Conservation (phyloP, 2,329 filamentous ascomycete species). For the Bipolaris gigantea region DNA sequence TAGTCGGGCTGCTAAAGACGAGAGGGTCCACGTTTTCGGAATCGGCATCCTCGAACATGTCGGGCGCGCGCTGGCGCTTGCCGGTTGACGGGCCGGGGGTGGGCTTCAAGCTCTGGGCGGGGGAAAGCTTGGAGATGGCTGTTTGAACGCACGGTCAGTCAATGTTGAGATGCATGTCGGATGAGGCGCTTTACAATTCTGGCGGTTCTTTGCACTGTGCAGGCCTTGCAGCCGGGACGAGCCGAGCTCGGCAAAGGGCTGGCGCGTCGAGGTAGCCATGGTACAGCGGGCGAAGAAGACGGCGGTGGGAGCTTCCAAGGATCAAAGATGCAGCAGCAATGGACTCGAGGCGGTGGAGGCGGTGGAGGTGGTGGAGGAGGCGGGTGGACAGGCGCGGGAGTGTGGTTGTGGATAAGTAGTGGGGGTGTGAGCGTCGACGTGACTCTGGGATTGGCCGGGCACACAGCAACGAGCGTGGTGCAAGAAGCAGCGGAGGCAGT, state of each 20-base stretch:
- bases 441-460: conserved; percentile 8
- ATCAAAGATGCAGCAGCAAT: not conserved
- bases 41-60: conserved; percentile 53
- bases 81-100: conserved; percentile 34
- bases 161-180: not conserved
- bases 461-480: conserved; percentile 4
- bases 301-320: not conserved
- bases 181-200: conserved; percentile 56
- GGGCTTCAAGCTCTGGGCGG: conserved; percentile 33
- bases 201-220: conserved; percentile 75
- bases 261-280: conserved; percentile 57
- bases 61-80: conserved; percentile 51
- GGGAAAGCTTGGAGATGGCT: conserved; percentile 42
- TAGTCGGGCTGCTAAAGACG: conserved; percentile 54
- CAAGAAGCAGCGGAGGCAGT: not conserved
- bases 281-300: conserved; percentile 9
- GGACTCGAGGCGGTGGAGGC: not conserved
- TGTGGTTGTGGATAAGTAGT: conserved; percentile 4
- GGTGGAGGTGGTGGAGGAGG: conserved; percentile 6
- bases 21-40: conserved; percentile 63
- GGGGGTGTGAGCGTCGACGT: conserved; percentile 13
- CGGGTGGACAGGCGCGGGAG: conserved; percentile 7
- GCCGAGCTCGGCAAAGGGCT: conserved; percentile 76
- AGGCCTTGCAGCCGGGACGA: conserved; percentile 69
- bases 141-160: conserved; percentile 25